Base-by-base conservation (phyloP, 306 rosid species). In the Quercus engelmannii region DNA sequence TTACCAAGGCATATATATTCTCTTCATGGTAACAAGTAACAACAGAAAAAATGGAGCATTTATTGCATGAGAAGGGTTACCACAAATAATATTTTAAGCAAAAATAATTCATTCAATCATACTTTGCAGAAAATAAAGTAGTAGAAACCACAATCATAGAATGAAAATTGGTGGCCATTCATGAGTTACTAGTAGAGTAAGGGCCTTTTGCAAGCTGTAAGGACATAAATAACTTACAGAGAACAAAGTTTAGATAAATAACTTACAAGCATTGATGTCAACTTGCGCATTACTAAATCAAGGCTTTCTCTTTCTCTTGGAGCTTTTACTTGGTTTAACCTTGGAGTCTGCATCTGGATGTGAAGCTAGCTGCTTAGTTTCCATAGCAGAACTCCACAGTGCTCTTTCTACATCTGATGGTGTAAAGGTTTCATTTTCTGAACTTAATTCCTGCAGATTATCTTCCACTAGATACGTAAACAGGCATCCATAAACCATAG, bases 381-480 rank as follows among this genome's bases (percentile, higher is more conserved):
- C 91, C 4, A 85, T 56, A 61, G 88, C 88, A 73, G 56, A 83
- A 85, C 96, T 95, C 97, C 99, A 92, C 79, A 92, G 69, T 46
- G 97, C 97, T 83, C 91, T 91, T 84, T 92, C 99, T 73, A 95
- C 91, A 76, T 90, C 99, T 6, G 97, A 91, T 75, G 98, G 94
- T 7, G 94, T 91, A 80, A 91, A 90, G 72, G 69, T 74, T 35
- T 65, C 75, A 19, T 81, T 92, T 71, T 86, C 89, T 20, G 90
- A 81, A 73, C 93, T 92, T 70, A 94, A 74, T 77, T 92, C 98
- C 98, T 94, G 90, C 87, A 83, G 75, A 71, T 65, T 35, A 62
- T 75, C 76, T 35, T 69, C 74, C 57, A 72, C 14, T 76, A 55
- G 56, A 82, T 30, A 51, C 30, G 74, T 28, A 76, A 54, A 3